Conservation (phyloP, 2,329 filamentous ascomycete genomes). For the Zasmidium angulare region DNA sequence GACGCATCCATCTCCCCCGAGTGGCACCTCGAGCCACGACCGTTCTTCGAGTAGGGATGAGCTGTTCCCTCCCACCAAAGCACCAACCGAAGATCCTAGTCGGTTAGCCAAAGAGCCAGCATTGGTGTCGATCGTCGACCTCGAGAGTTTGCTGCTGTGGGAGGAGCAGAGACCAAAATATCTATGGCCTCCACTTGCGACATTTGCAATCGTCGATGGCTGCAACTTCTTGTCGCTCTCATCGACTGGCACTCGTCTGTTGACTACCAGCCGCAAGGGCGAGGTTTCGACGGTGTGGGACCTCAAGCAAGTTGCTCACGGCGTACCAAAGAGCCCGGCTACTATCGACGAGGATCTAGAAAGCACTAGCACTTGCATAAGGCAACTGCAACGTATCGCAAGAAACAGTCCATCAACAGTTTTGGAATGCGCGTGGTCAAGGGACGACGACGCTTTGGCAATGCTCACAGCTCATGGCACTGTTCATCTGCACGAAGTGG, state of each 20-base stretch:
- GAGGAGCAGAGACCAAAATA: constrained; percentile 52
- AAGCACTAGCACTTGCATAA: constrained; percentile 55
- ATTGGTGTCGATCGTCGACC: constrained; percentile 72
- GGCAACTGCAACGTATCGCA: constrained; percentile 84
- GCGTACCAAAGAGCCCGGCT: constrained; percentile 23
- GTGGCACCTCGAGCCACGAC: constrained; percentile 15
- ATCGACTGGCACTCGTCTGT: constrained; percentile 69
- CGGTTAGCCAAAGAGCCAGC: constrained; percentile 64
- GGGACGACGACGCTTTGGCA: constrained; percentile 77
- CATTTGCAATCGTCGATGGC: constrained; percentile 69
- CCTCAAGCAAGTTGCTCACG: constrained; percentile 59
- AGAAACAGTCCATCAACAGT: constrained; percentile 90
- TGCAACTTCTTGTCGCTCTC: constrained; percentile 81
- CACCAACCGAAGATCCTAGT: constrained; percentile 54
- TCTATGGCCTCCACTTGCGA: constrained; percentile 62
- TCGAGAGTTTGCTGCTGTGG: constrained; percentile 57
- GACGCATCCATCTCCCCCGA: constrained; percentile 60
- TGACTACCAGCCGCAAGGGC: constrained; percentile 80
- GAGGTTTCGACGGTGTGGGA: constrained; percentile 83
- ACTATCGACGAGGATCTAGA: constrained; percentile 16
- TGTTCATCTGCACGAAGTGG: constrained; percentile 86
- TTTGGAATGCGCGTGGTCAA: constrained; percentile 85
- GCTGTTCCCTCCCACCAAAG: constrained; percentile 73
- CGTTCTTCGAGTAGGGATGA: constrained; percentile 19
- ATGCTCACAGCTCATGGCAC: constrained; percentile 95